Conservation (phyloP, 164 flowering plant genomes). For the Vitis amurensis region DNA sequence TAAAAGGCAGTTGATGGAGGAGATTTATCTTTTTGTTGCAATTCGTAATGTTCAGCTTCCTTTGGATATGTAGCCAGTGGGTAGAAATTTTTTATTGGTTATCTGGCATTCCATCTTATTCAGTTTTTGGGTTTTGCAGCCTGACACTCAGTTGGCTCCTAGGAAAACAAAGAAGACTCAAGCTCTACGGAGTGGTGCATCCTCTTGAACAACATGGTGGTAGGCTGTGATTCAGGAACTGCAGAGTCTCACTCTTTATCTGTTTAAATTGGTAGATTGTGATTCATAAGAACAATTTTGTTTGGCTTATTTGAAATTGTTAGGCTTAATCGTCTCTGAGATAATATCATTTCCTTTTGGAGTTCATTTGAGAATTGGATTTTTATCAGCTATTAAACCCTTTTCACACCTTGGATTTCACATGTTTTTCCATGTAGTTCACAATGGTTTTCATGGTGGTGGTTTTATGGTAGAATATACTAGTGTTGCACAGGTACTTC, state of each 20-base stretch:
- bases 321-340: too few species aligned
- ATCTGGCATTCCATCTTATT: background rate
- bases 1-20: background rate
- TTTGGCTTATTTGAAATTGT: background rate
- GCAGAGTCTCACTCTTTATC: too few species aligned
- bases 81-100: background rate
- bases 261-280: background rate
- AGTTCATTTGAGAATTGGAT: too few species aligned
- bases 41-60: background rate
- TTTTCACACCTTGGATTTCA: too few species aligned
- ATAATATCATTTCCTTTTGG: too few species aligned
- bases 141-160: slow-evolving; percentile 44
- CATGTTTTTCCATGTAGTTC: too few species aligned
- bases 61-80: background rate
- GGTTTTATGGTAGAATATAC: too few species aligned
- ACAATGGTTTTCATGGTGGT: too few species aligned
- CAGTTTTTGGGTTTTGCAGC: slow-evolving; percentile 23
- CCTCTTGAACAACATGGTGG: slow-evolving; percentile 14
- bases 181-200: slow-evolving; percentile 21
- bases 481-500: too few species aligned
- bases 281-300: slow-evolving; percentile 1
- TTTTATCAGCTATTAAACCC: too few species aligned
- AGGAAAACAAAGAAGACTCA: slow-evolving; percentile 26
- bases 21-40: background rate
- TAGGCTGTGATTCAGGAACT: too few species aligned